These are phyloP conservation scores for Verticillium nubilum DNA, from an alignment of 2,329 filamentous ascomycete genomes.

Conservation along the genomic window DNA sequence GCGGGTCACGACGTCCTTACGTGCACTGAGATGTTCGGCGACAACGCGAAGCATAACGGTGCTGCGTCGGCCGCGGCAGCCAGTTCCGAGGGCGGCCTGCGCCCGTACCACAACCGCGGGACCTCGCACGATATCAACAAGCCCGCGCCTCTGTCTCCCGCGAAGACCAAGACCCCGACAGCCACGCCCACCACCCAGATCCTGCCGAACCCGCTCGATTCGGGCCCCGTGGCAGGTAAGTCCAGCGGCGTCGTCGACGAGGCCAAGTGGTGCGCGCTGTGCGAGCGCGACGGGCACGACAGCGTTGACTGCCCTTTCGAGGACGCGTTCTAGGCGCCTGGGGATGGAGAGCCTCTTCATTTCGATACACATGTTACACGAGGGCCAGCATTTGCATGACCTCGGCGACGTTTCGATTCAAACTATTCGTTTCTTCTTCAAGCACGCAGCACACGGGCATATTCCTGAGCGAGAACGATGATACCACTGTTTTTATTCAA, in stretches of 20 bases:
- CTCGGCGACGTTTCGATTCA: too few species aligned
- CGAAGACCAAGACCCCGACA: constrained; percentile 37
- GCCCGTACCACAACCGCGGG: constrained; percentile 1
- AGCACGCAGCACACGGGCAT: not conserved
- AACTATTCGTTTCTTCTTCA: not conserved
- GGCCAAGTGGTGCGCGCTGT: constrained; percentile 94
- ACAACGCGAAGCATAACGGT: constrained; percentile 27
- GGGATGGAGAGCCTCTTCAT: not conserved
- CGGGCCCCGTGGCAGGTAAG: constrained; percentile 69
- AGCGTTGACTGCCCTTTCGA: constrained; percentile 94
- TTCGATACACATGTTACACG: not conserved
- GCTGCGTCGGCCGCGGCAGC: constrained; percentile 12
- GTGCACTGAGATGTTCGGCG: constrained; percentile 82
- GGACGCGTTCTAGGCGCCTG: constrained; percentile 56
- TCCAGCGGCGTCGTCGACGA: constrained; percentile 73
- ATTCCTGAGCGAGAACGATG: not conserved
- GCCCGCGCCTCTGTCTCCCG: constrained; percentile 50
- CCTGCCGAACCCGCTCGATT: constrained; percentile 58
- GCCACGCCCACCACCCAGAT: constrained; percentile 37
- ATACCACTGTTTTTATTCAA: not conserved
- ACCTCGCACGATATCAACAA: constrained; percentile 36
- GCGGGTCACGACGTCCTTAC: constrained; percentile 89
- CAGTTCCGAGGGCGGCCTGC: not conserved
- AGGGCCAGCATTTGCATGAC: not conserved
- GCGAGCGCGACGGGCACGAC: constrained; percentile 92